These are phyloP conservation scores for Ambrosia artemisiifolia DNA, from an alignment of 129 eudicot species.

Conservation along the genomic window DNA sequence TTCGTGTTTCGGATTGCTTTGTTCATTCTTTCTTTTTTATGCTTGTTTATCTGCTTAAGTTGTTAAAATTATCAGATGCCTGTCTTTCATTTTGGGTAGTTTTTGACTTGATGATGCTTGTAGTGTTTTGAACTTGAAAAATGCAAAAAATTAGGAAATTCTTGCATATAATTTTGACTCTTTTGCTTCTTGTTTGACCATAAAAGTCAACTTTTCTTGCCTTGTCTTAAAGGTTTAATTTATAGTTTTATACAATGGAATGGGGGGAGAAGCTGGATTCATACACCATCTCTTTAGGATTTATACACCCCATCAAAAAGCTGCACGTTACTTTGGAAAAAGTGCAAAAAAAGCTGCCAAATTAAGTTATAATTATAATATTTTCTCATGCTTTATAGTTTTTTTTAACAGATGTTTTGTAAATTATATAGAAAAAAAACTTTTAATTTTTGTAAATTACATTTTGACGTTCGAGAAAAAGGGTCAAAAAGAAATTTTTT, in stretches of 20 bases:
- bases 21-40: conserved; percentile 44
- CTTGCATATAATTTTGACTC: neutral
- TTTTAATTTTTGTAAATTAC: no score
- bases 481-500: no score
- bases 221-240: neutral
- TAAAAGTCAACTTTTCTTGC: neutral
- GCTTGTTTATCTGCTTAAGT: conserved; percentile 18
- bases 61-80: conserved; percentile 22
- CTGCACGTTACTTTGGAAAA: no score
- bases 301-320: no score
- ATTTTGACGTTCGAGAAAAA: no score
- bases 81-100: conserved; percentile 20
- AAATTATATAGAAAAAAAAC: no score
- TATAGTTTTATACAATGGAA: neutral
- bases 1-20: conserved; percentile 34
- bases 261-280: no score
- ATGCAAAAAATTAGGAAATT: conserved; percentile 24
- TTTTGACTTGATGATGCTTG: conserved; percentile 16
- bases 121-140: conserved; percentile 16
- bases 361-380: no score
- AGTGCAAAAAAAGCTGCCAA: no score
- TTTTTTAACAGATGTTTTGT: no score
- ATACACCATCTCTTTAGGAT: no score
- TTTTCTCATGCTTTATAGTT: no score
- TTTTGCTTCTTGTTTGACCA: neutral